Evolutionary conservation across 1,284 basidiomycete genomes (phyloP).

Genomic region (Moniliophthora roreri): DNA sequence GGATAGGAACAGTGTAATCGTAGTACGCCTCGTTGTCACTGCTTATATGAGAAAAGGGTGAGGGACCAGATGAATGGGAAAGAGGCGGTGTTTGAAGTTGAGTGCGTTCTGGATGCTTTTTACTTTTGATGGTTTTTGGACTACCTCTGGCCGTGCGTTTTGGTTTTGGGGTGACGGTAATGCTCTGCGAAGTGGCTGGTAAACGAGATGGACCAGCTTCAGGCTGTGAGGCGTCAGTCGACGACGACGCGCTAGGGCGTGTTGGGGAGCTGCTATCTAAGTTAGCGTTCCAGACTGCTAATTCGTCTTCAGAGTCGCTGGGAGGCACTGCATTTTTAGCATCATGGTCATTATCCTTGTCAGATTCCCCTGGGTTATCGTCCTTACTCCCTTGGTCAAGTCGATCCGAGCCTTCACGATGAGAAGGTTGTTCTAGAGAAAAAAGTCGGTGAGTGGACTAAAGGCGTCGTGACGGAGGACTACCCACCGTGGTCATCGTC

Average conservation of each 20-base stretch:
- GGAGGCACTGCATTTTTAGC: constrained; percentile 4
- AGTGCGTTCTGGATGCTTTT: not conserved
- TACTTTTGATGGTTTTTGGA: not conserved
- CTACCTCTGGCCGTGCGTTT: not conserved
- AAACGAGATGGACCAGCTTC: too few species aligned
- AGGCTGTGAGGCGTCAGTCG: too few species aligned
- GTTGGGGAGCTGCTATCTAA: too few species aligned
- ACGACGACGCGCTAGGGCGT: too few species aligned
- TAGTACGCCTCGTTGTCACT: constrained; percentile 13
- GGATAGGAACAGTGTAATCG: constrained; percentile 16
- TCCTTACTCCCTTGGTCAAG: not conserved
- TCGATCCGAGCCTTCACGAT: not conserved
- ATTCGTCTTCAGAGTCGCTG: constrained; percentile 39
- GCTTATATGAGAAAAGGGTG: constrained; percentile 15
- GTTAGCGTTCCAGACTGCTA: constrained; percentile 32
- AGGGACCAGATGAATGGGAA: constrained; percentile 25
- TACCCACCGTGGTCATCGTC: constrained; percentile 29
- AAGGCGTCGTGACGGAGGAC: constrained; percentile 22
- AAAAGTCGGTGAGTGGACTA: constrained; percentile 13
- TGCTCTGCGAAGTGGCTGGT: too few species aligned
- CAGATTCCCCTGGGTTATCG: not conserved
- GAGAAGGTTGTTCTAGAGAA: too few species aligned
- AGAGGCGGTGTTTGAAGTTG: constrained; percentile 43
- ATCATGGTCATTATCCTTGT: not conserved
- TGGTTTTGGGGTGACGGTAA: not conserved